Conservation (phyloP, 169 alveolate species). For the Perkinsus marinus region DNA sequence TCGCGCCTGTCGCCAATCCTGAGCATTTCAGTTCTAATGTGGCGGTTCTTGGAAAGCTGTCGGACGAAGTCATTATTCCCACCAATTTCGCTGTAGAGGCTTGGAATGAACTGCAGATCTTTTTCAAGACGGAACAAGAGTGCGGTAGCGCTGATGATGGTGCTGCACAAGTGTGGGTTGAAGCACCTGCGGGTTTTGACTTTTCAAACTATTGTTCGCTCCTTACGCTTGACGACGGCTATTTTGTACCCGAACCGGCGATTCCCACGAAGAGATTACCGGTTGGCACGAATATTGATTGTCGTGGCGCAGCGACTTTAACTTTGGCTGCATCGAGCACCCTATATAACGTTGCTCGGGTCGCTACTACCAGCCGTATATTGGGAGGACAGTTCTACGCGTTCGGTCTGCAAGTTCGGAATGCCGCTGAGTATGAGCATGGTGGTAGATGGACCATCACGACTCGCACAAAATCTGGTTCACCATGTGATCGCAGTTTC, state of each 20-base stretch:
- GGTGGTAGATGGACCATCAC: not conserved
- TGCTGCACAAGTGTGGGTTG: not conserved
- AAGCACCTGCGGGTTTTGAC: not conserved
- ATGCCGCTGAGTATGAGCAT: not conserved
- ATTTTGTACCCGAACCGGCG: not conserved
- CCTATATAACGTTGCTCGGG: not conserved
- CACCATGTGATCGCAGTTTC: not conserved
- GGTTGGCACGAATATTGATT: not conserved
- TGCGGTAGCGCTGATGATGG: not conserved
- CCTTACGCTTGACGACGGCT: not conserved
- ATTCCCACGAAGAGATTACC: not conserved
- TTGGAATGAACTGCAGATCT: not conserved
- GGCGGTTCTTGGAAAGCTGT: not conserved
- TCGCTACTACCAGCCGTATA: not conserved
- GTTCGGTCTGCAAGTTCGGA: not conserved
- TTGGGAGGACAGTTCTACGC: not conserved
- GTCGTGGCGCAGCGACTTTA: not conserved
- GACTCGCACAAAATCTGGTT: not conserved
- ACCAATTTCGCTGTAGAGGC: not conserved
- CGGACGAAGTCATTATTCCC: conserved; percentile 2
- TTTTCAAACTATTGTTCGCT: not conserved
- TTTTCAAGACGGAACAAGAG: conserved; percentile 2
- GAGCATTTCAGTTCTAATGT: not conserved
- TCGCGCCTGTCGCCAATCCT: not conserved
- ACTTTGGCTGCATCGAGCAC: not conserved